Evolutionary conservation across 1,284 basidiomycete genomes (phyloP).

Genomic region (Boletus semigastroideus): DNA sequence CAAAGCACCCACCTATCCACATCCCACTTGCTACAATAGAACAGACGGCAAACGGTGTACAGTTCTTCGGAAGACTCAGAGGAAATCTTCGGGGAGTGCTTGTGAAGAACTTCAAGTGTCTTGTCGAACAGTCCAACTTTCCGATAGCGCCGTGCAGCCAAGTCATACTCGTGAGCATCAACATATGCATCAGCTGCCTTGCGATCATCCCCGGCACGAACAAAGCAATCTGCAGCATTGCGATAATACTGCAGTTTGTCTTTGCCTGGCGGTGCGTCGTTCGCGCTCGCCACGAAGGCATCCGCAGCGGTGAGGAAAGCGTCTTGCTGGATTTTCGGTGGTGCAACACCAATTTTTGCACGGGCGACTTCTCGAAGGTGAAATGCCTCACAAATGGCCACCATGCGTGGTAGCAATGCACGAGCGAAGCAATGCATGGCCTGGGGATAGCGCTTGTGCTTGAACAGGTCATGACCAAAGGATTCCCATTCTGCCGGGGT

Average conservation of each 20-base stretch:
- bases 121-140: constrained; percentile 53
- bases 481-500: constrained; percentile 54
- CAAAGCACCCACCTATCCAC: constrained; percentile 29
- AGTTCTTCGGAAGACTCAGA: constrained; percentile 40
- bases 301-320: constrained; percentile 48
- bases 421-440: constrained; percentile 63
- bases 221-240: constrained; percentile 55
- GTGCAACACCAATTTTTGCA: constrained; percentile 23
- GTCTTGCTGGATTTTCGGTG: constrained; percentile 27
- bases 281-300: constrained; percentile 47
- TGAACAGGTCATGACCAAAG: constrained; percentile 52
- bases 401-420: constrained; percentile 46
- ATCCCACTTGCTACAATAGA: constrained; percentile 44
- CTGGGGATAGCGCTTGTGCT: constrained; percentile 53
- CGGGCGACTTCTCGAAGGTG: constrained; percentile 43
- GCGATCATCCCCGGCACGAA: constrained; percentile 39
- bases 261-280: constrained; percentile 25
- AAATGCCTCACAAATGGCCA: constrained; percentile 47
- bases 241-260: constrained; percentile 43
- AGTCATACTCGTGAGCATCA: constrained; percentile 43
- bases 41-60: constrained; percentile 48
- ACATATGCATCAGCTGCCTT: constrained; percentile 49
- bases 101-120: constrained; percentile 47
- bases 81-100: constrained; percentile 35
- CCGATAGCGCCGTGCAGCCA: constrained; percentile 48